Percentiles rank a stretch among this genome's conserved stretches.
These are phyloP conservation scores for Mortierella sp. DNA, from an alignment of 371 early-diverging fungal genomes.

Conservation along the genomic window DNA sequence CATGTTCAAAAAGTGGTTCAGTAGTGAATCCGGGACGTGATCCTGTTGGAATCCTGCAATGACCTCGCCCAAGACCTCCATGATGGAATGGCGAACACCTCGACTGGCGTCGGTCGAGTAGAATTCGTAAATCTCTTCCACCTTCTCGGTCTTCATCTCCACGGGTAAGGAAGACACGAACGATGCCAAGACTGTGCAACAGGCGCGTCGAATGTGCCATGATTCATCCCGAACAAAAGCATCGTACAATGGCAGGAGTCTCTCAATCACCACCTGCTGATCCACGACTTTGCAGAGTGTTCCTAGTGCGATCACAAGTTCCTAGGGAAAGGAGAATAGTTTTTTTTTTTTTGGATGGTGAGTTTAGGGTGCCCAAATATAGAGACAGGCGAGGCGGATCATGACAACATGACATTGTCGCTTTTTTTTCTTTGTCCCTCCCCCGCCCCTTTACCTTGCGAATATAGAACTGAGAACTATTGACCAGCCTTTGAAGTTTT, in stretches of 20 bases:
- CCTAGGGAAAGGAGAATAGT: constrained; percentile 22
- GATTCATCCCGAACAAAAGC: constrained; percentile 64
- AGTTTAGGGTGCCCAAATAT: background rate
- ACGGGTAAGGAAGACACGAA: constrained; percentile 60
- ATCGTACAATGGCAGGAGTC: constrained; percentile 64
- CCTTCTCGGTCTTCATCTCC: constrained; percentile 52
- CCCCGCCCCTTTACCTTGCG: constrained; percentile 52
- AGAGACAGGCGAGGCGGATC: too few species aligned
- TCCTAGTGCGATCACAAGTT: constrained; percentile 66
- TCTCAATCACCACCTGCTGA: constrained; percentile 55
- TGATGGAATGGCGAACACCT: constrained; percentile 67
- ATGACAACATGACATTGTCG: too few species aligned
- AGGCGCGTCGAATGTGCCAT: constrained; percentile 72
- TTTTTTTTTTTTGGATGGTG: background rate
- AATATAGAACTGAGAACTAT: constrained; percentile 65
- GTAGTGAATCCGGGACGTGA: constrained; percentile 63
- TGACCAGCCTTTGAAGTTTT: constrained; percentile 60
- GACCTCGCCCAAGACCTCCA: constrained; percentile 69
- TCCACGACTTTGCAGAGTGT: constrained; percentile 58
- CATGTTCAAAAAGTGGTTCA: constrained; percentile 40
- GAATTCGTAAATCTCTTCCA: constrained; percentile 59
- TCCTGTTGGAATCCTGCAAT: constrained; percentile 60
- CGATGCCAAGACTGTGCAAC: constrained; percentile 61
- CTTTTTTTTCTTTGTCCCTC: background rate
- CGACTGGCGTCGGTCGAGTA: constrained; percentile 67